Evolutionary conservation across 768 basidiomycete genomes (phyloP), one percentile per base, ranked within the genome.

Genomic region (Lanmaoa pseudosensibilis): DNA sequence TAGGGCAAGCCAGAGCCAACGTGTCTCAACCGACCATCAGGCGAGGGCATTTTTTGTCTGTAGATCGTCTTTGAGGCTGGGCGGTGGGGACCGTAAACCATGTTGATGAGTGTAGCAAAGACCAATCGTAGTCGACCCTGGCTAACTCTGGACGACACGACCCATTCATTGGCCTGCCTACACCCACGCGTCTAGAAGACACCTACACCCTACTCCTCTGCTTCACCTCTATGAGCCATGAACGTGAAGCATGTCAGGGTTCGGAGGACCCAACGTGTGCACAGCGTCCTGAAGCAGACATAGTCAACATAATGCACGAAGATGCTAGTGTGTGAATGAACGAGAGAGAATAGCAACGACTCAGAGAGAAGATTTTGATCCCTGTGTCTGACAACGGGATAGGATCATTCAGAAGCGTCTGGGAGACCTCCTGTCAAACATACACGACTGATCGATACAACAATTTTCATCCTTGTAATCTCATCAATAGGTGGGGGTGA

Each of bases 281-380:
- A n/a, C 33, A 12, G 40, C 32, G 25, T 15, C 49, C 43, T 60
- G 51, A 43, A 54, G 25, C 41, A 46, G 33, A 44, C 47, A 21
- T 15, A 8, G 58, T 69, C 61, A 71, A 46, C 40, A 53, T 23
- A 32, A 48, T 46, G 44, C 40, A 25, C 23, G 18, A 41, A 52
- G 30, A 7, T 2, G 25, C 34, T 13, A 18, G 21, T 11, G n/a
- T 41, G 50, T 19, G 49, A 36, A 46, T 2, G 44, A 32, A 32
- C 2, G 36, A 37, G 18, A n/a, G 39, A 44, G 5, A 50, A 40
- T 15, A 37, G 46, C 23, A 21, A 55, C 12, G 33, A 52, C 34
- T 72, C 71, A 73, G 72, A 73, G 72, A 72, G 71, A 72, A 72
- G 71, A 72, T 72, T 53, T n/a, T 7, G 5, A 13, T 60, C 62